phyloP scores from a whole-genome alignment of 2,329 filamentous ascomycete species.

The Diaporthe vaccinii region DNA sequence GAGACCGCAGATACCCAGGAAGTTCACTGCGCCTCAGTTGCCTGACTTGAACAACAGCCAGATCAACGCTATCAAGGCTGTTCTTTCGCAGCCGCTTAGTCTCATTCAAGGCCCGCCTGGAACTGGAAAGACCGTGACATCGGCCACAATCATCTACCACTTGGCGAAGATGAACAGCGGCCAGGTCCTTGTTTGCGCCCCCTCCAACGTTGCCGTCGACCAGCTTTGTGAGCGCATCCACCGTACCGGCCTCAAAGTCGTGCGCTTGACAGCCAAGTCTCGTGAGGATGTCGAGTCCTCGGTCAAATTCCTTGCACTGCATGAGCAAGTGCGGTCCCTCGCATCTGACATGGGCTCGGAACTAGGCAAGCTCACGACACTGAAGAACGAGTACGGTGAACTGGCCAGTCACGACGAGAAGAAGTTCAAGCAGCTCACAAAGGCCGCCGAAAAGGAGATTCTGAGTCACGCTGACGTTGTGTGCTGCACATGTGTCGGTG shows the following conservation, averaged over 20 bases:
- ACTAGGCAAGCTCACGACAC: conserved; percentile 89
- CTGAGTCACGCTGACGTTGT: conserved; percentile 96
- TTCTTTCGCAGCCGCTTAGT: conserved; percentile 92
- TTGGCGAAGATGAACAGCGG: conserved; percentile 94
- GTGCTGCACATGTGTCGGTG: conserved; percentile 98
- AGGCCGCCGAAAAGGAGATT: conserved; percentile 94
- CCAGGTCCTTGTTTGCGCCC: conserved; percentile 95
- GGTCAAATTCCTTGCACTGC: conserved; percentile 93
- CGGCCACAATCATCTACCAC: conserved; percentile 98
- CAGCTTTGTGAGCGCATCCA: conserved; percentile 98
- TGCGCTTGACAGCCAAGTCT: conserved; percentile 98
- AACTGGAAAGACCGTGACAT: conserved; percentile 98
- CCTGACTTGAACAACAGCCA: conserved; percentile 97
- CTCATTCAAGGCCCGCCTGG: conserved; percentile 97
- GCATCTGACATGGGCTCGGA: conserved; percentile 86
- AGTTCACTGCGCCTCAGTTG: conserved; percentile 94
- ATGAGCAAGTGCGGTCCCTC: conserved; percentile 97
- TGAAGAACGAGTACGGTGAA: conserved; percentile 93
- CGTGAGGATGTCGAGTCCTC: conserved; percentile 99
- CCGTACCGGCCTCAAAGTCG: conserved; percentile 93
- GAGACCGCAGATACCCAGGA: conserved; percentile 95
- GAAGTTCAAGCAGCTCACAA: conserved; percentile 96
- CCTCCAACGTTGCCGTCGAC: conserved; percentile 98
- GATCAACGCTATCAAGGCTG: conserved; percentile 95
- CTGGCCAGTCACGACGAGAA: conserved; percentile 97